Percentiles rank a stretch among this genome's conserved stretches.
These are phyloP conservation scores for Fusarium guadeloupense DNA, from an alignment of 2,329 filamentous ascomycete species.

Conservation along the genomic window DNA sequence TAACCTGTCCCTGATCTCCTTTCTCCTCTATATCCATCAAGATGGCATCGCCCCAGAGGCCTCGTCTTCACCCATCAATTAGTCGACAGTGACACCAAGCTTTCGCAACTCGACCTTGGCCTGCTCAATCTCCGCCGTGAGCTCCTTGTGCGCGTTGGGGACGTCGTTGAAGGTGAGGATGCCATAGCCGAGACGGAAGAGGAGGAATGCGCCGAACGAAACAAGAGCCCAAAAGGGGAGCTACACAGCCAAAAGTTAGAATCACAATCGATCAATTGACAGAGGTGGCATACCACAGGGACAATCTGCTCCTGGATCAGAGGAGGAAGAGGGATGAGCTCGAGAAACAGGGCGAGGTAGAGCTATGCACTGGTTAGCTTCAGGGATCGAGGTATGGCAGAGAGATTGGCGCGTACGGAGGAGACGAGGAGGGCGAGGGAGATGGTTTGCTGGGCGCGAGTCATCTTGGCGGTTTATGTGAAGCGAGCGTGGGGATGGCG, in stretches of 20 bases:
- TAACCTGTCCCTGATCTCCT: background rate
- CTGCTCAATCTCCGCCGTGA: slow-evolving; percentile 84
- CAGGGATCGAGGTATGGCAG: slow-evolving; percentile 3
- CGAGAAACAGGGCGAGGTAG: slow-evolving; percentile 86
- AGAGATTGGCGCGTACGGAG: slow-evolving; percentile 68
- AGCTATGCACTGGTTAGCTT: slow-evolving; percentile 64
- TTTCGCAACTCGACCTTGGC: slow-evolving; percentile 78
- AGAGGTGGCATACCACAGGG: slow-evolving; percentile 75
- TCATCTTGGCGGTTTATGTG: slow-evolving; percentile 70
- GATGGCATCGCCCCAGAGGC: slow-evolving; percentile 6
- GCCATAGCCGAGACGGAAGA: slow-evolving; percentile 90
- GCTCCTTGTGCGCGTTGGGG: slow-evolving; percentile 86
- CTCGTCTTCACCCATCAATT: slow-evolving; percentile 39
- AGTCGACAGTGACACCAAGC: slow-evolving; percentile 82
- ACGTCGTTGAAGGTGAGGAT: slow-evolving; percentile 98
- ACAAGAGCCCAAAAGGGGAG: slow-evolving; percentile 94
- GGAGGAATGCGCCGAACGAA: slow-evolving; percentile 88
- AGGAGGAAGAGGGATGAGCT: slow-evolving; percentile 81
- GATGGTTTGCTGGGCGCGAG: slow-evolving; percentile 91
- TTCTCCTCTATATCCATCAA: slow-evolving; percentile 38
- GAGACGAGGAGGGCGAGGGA: slow-evolving; percentile 87
- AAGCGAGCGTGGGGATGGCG: slow-evolving; percentile 8
- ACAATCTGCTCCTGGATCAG: slow-evolving; percentile 86
- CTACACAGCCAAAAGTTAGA: slow-evolving; percentile 54
- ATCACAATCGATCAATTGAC: background rate